phyloP scores from a whole-genome alignment of 2,329 filamentous ascomycete species.

The Malbranchea cinnamomea region DNA sequence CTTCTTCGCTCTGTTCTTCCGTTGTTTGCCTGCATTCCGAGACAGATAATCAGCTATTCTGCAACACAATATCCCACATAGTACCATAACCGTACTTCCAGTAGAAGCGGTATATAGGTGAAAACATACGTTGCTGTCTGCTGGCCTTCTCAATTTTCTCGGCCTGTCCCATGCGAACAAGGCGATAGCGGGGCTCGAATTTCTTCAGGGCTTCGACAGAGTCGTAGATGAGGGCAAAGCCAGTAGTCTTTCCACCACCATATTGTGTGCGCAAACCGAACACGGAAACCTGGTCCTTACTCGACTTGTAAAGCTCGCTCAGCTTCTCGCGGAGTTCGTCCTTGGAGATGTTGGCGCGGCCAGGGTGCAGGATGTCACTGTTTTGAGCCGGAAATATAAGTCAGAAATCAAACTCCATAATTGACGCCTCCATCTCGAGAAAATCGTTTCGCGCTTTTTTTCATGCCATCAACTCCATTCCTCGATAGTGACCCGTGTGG shows the following conservation, averaged over 20 bases:
- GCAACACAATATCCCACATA: background rate
- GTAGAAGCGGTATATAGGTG: conserved; percentile 6
- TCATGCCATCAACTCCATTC: conserved; percentile 1
- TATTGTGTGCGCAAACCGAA: conserved; percentile 98
- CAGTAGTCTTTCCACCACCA: conserved; percentile 99
- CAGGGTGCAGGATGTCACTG: conserved; percentile 99
- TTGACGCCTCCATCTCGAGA: too few species aligned
- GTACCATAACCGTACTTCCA: background rate
- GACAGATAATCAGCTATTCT: conserved; percentile 8
- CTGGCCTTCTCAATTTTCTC: conserved; percentile 92
- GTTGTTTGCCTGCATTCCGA: conserved; percentile 76
- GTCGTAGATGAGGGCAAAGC: conserved; percentile 98
- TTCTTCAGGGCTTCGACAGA: conserved; percentile 98
- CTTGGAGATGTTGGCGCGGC: conserved; percentile 97
- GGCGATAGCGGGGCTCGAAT: conserved; percentile 97
- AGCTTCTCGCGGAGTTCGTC: conserved; percentile 95
- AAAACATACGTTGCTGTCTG: conserved; percentile 93
- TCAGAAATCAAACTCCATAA: too few species aligned
- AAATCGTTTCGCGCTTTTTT: conserved; percentile 3
- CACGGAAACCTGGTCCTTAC: conserved; percentile 93
- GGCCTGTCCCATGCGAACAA: conserved; percentile 83
- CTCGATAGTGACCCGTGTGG: too few species aligned
- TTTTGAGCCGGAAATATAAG: conserved; percentile 14
- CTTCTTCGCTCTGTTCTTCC: conserved; percentile 99
- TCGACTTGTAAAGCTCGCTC: conserved; percentile 90